Evolutionary conservation across 768 basidiomycete genomes (phyloP).

Genomic region (Russula griseocarnosa): DNA sequence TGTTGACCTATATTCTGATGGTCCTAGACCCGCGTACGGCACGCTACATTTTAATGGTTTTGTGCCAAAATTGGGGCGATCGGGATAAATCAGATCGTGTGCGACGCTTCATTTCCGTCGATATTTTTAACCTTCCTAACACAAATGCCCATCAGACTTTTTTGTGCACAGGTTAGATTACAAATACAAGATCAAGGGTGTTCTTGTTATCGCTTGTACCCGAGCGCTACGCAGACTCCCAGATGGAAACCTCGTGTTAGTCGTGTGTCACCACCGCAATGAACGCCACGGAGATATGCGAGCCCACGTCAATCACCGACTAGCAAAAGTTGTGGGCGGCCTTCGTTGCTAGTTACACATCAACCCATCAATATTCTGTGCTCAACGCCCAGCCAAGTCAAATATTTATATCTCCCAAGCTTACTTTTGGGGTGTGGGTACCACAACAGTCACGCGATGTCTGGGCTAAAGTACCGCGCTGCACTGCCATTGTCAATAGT

Average conservation of each 20-base stretch:
- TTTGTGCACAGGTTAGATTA: background rate
- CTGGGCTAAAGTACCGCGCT: background rate
- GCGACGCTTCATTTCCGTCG: background rate
- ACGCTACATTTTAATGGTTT: background rate
- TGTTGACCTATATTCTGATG: background rate
- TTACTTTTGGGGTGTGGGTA: background rate
- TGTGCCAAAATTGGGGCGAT: background rate
- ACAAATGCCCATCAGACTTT: background rate
- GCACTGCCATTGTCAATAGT: background rate
- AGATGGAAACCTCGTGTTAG: slow-evolving; percentile 4
- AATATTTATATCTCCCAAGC: background rate
- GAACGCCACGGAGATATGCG: slow-evolving; percentile 4
- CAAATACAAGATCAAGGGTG: background rate
- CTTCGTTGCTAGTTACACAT: background rate
- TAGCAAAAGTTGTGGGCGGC: background rate
- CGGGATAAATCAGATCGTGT: background rate
- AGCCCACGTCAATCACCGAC: background rate
- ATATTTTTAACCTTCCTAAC: background rate
- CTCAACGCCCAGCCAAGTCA: background rate
- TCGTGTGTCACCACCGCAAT: no score
- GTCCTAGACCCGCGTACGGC: background rate
- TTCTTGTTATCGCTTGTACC: background rate
- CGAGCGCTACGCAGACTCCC: background rate
- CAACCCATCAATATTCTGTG: background rate
- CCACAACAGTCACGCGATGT: background rate